phyloP scores from a whole-genome alignment of 2,329 filamentous ascomycete genomes.

The Aspergillus sojae region DNA sequence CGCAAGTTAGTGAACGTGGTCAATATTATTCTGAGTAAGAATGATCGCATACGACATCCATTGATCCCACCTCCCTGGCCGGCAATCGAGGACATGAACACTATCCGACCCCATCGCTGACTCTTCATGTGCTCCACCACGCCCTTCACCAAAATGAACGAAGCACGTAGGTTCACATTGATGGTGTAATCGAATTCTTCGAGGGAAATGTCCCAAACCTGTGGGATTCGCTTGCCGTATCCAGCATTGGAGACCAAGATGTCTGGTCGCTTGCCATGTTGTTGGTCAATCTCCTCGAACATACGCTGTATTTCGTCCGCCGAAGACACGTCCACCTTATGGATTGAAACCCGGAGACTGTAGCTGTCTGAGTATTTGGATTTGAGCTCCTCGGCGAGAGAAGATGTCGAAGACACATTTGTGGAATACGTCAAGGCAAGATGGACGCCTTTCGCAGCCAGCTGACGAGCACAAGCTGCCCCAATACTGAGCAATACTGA shows the following conservation, averaged over 20 bases:
- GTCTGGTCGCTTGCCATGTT: constrained; percentile 60
- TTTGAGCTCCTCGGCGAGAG: constrained; percentile 48
- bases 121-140: constrained; percentile 63
- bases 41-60: constrained; percentile 51
- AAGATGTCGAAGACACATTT: constrained; percentile 51
- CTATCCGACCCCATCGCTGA: constrained; percentile 64
- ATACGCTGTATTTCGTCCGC: constrained; percentile 57
- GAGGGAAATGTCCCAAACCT: constrained; percentile 61
- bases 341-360: constrained; percentile 51
- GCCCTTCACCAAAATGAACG: constrained; percentile 64
- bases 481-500: constrained; percentile 56
- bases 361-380: constrained; percentile 29
- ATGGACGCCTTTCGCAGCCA: constrained; percentile 55
- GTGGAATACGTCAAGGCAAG: constrained; percentile 63
- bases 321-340: constrained; percentile 61
- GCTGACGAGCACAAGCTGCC: constrained; percentile 58
- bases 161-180: constrained; percentile 63
- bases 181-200: constrained; percentile 68
- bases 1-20: not conserved
- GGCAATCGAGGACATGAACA: constrained; percentile 67
- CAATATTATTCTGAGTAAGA: not conserved
- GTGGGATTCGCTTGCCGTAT: constrained; percentile 62
- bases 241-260: constrained; percentile 70
- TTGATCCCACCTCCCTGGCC: constrained; percentile 66
- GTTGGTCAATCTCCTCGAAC: constrained; percentile 56